Base-by-base conservation (phyloP, 2,329 filamentous ascomycete species). In the Zymoseptoria tritici region DNA sequence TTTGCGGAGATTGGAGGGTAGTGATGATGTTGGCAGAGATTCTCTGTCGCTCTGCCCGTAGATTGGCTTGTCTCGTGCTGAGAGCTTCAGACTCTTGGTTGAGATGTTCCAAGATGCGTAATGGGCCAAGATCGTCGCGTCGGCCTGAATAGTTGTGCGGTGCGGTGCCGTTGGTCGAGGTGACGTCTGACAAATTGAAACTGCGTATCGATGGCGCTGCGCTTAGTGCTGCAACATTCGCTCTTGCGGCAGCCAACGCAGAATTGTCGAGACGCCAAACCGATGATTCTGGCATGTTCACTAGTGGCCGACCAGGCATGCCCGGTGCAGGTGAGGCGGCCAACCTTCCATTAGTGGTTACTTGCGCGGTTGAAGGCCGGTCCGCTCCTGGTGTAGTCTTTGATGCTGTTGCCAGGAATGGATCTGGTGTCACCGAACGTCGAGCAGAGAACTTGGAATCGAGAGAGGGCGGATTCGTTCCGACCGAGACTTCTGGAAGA, bases 21-120 rank as follows among this genome's bases (percentile, higher is more conserved):
- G 60, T 57, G 16, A 68, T 64, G 22, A 72, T 69, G 20, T 53
- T 54, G 19, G 56, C 62, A 2, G 68, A 67, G 49, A 72, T 50
- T 54, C 62, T 66, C 49, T 71, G 69, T 13, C 71, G 67, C 29
- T 72, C 70, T 3, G 64, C 64, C 2, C 70, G 68, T 20, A 72
- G 59, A 36, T 54, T 65, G 16, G 67, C 62, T 55, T 72, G 72
- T 54, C 68, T 62, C 9, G 59, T 56, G 51, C 70, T 65, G 20
- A 72, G 57, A 9, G 64, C 61, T n/a, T 71, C 68, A 13, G 62
- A 67, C 57, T 72, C 66, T 53, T 61, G 57, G 16, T 63, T 62
- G 7, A 71, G 60, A n/a, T 46, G 36, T 13, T 46, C 36, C 36
- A 46, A n/a, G 16, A 49, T 62, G 36, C 22, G 57, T 60, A 36